These are phyloP conservation scores for Fusarium praegraminearum DNA, from an alignment of 2,329 filamentous ascomycete species.

Conservation along the genomic window DNA sequence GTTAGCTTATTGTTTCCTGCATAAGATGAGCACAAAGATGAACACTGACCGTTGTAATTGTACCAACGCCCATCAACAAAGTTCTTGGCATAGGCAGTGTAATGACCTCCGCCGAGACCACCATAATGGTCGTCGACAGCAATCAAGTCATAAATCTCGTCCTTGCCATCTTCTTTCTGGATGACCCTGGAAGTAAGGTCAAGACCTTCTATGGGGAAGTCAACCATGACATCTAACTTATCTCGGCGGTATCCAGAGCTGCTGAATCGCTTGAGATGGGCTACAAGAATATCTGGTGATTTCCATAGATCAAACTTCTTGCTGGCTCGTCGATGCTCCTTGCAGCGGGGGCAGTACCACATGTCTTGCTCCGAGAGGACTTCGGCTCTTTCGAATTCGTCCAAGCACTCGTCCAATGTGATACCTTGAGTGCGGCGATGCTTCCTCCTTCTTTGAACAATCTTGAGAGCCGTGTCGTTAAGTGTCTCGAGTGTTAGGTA, in stretches of 20 bases:
- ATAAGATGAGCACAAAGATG: background rate
- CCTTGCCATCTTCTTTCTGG: slow-evolving; percentile 82
- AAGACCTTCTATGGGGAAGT: slow-evolving; percentile 89
- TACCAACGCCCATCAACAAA: slow-evolving; percentile 93
- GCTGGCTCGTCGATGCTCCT: slow-evolving; percentile 89
- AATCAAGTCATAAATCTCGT: slow-evolving; percentile 90
- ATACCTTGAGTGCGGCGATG: slow-evolving; percentile 71
- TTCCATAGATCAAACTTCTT: slow-evolving; percentile 99
- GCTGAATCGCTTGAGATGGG: slow-evolving; percentile 96
- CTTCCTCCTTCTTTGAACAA: slow-evolving; percentile 73
- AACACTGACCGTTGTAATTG: slow-evolving; percentile 87
- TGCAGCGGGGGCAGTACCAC: slow-evolving; percentile 97
- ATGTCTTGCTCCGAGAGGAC: slow-evolving; percentile 94
- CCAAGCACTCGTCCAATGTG: slow-evolving; percentile 87
- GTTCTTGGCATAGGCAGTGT: slow-evolving; percentile 94
- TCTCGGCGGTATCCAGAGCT: slow-evolving; percentile 84
- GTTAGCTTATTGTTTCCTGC: slow-evolving; percentile 55
- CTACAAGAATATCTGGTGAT: slow-evolving; percentile 91
- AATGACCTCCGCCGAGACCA: slow-evolving; percentile 92
- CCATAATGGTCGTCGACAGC: slow-evolving; percentile 97
- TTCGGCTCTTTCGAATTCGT: slow-evolving; percentile 95
- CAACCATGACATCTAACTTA: slow-evolving; percentile 90
- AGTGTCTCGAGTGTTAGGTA: slow-evolving; percentile 65
- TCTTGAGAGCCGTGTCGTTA: slow-evolving; percentile 73
- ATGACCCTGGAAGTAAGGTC: slow-evolving; percentile 85